Percentiles rank a stretch among this genome's conserved stretches.
phyloP scores from a whole-genome alignment of 1,139 yeast genomes.

The Debaryomyces singareniensis region DNA sequence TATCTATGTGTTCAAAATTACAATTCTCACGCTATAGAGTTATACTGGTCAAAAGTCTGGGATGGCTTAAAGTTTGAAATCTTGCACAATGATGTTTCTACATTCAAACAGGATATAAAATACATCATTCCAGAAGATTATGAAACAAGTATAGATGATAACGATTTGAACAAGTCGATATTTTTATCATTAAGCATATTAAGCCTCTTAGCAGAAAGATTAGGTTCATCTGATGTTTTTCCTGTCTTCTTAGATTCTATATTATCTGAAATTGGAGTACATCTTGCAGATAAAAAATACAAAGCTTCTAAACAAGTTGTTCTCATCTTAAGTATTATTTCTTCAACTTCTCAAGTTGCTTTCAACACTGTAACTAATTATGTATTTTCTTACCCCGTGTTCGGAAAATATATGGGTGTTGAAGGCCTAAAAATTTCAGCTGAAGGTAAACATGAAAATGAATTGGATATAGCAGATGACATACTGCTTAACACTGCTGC shows the following conservation, averaged over 20 bases:
- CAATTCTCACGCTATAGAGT: conserved; percentile 37
- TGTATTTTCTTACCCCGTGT: conserved; percentile 24
- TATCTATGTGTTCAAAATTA: conserved; percentile 50
- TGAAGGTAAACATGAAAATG: conserved; percentile 4
- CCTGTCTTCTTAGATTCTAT: conserved; percentile 34
- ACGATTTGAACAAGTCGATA: conserved; percentile 35
- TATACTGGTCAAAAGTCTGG: conserved; percentile 75
- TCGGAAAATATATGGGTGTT: conserved; percentile 33
- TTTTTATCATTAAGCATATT: conserved; percentile 46
- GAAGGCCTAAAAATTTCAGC: conserved; percentile 9
- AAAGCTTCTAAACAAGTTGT: conserved; percentile 58
- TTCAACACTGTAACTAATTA: conserved; percentile 42
- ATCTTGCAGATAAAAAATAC: conserved; percentile 42
- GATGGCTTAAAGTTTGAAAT: conserved; percentile 83
- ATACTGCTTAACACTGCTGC: conserved; percentile 41
- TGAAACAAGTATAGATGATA: conserved; percentile 22
- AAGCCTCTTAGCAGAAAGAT: conserved; percentile 28
- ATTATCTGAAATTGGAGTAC: conserved; percentile 49
- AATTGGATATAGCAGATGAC: conserved; percentile 18
- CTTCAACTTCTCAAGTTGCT: conserved; percentile 26
- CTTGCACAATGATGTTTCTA: conserved; percentile 55
- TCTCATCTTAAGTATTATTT: conserved; percentile 51
- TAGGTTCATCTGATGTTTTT: conserved; percentile 21
- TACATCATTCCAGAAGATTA: conserved; percentile 26
- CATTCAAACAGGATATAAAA: conserved; percentile 21